Base-by-base conservation (phyloP, 371 early-diverging fungal genomes). In the Rhizopus sp. region DNA sequence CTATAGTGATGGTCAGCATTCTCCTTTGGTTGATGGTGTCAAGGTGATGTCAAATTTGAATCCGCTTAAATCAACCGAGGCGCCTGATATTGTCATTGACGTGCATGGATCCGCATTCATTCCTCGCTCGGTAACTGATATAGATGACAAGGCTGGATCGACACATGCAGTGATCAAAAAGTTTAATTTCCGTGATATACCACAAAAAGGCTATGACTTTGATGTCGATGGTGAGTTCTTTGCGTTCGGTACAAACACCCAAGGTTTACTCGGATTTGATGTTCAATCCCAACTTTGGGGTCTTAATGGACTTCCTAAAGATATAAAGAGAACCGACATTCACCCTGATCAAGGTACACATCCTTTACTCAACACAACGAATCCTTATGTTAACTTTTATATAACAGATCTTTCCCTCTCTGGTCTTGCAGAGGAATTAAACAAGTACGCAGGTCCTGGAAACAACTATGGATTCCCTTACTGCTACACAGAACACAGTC, bases 201-300 rank as follows among this genome's bases (percentile, higher is more conserved):
- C 76, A 15, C 55, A 59, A 7, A 48, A 49, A 37, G 75, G 76
- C 12, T 78, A 65, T 53, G 70, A 78, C 50, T 78, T 53, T 61
- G 62, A 66, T 13, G 54, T 30, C 9, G 63, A 71, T 59, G 79
- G 79, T 29, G 69, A 68, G 45, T 61, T 73, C 4, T 66, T 69
- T 30, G 71, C 74, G 13, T 56, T 50, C 38, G 75, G 76, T 30
- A 64, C 73, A 0, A 78, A 78, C 56, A 58, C 70, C 0, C 55
- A 55, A 44, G 79, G 79, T 31, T 50, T 55, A 4, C 55, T 78
- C 67, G 70, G 64, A 2, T 75, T 73, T 47, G 79, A 78, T 63
- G 63, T 76, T 13, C 79, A 78, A 50, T 70, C 72, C 7, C 52
- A 70, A 7, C 47, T 78, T 17, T 78, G 79, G 79, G 79, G 76